Evolutionary conservation across 768 basidiomycete genomes (phyloP).

Genomic region (Coprinopsis cinerea): DNA sequence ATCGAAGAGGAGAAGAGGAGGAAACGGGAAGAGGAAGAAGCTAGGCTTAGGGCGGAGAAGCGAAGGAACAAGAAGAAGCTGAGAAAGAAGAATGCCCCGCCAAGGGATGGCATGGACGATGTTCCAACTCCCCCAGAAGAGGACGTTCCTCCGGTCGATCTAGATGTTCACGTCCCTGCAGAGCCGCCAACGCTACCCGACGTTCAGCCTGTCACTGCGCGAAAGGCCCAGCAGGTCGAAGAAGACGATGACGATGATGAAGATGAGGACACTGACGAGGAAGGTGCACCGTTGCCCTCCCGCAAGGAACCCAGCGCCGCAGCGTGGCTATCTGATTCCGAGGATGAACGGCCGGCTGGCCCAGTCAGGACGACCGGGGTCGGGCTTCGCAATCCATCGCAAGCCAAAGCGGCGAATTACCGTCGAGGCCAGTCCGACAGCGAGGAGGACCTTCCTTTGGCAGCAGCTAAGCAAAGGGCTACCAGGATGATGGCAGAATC

Average conservation of each 20-base stretch:
- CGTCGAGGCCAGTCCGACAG: conserved; percentile 45
- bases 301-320: conserved; percentile 12
- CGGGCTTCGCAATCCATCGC: conserved; percentile 45
- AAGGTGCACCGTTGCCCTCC: conserved; percentile 11
- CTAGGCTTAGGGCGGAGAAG: conserved; percentile 38
- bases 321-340: conserved; percentile 51
- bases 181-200: conserved; percentile 42
- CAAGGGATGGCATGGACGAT: conserved; percentile 15
- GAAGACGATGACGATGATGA: conserved; percentile 49
- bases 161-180: conserved; percentile 25
- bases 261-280: conserved; percentile 43
- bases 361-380: conserved; percentile 54
- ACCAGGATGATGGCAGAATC: conserved; percentile 10
- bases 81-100: conserved; percentile 21
- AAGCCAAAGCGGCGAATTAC: conserved; percentile 9
- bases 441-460: conserved; percentile 78
- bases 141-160: no score
- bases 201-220: conserved; percentile 33
- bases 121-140: background rate
- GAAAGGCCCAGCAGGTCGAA: conserved; percentile 31
- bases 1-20: conserved; percentile 47
- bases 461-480: conserved; percentile 41
- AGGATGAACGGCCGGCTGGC: conserved; percentile 40
- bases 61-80: conserved; percentile 48
- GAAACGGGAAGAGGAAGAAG: conserved; percentile 40